Evolutionary conservation across 2,329 filamentous ascomycete species (phyloP).

Genomic region (Kalaharituber pfeilii): DNA sequence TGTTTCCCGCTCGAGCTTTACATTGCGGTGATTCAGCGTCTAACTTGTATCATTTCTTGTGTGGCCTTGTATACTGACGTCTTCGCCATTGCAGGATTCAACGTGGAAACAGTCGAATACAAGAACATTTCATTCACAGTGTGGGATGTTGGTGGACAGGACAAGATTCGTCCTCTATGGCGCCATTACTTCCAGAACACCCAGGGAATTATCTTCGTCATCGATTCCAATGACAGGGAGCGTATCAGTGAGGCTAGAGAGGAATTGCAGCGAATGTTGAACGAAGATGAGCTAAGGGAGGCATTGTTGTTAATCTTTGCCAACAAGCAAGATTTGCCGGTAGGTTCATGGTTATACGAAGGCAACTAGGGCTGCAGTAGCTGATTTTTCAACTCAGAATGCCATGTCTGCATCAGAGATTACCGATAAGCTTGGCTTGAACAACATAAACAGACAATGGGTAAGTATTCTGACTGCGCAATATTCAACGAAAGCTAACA

Average conservation of each 20-base stretch:
- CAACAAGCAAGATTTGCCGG: slow-evolving; percentile 99
- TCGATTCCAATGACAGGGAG: slow-evolving; percentile 97
- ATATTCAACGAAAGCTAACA: background rate
- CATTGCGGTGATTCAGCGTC: background rate
- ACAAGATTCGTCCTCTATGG: slow-evolving; percentile 99
- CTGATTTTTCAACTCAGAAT: slow-evolving; percentile 42
- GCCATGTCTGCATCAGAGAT: slow-evolving; percentile 99
- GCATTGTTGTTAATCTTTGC: slow-evolving; percentile 93
- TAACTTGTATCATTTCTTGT: too few species aligned
- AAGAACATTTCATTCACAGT: slow-evolving; percentile 99
- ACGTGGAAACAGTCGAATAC: slow-evolving; percentile 99
- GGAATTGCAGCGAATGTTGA: slow-evolving; percentile 94
- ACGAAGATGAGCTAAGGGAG: slow-evolving; percentile 96
- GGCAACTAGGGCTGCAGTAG: background rate
- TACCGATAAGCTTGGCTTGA: slow-evolving; percentile 98
- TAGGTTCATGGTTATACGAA: slow-evolving; percentile 36
- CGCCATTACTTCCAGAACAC: slow-evolving; percentile 99
- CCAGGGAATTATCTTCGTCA: slow-evolving; percentile 98
- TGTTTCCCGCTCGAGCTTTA: too few species aligned
- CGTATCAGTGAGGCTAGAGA: slow-evolving; percentile 93
- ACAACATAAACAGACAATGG: slow-evolving; percentile 97
- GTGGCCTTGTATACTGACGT: too few species aligned
- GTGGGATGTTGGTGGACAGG: slow-evolving; percentile 99
- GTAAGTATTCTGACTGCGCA: slow-evolving; percentile 42
- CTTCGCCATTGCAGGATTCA: slow-evolving; percentile 93